These are phyloP conservation scores for Lactarius pseudohatsudake DNA, from an alignment of 768 basidiomycete species.

Conservation along the genomic window DNA sequence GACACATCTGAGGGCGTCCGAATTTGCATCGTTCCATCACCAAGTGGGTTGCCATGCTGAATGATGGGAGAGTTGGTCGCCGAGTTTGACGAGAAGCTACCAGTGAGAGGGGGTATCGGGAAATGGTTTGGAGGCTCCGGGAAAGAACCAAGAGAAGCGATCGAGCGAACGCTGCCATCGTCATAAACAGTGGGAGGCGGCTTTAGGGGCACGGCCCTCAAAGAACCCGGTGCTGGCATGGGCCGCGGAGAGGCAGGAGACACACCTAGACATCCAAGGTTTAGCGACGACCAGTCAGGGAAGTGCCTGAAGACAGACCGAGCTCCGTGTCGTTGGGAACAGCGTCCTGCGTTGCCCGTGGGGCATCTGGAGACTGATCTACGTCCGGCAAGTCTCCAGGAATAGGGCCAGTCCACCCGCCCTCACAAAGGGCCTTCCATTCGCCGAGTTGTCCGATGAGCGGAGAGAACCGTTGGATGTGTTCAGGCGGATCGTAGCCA, in stretches of 20 bases:
- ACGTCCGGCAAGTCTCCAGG: conserved; percentile 46
- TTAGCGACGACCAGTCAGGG: neutral
- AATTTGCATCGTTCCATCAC: conserved; percentile 7
- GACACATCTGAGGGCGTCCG: conserved; percentile 22
- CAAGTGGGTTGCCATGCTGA: neutral
- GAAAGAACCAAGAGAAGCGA: conserved; percentile 72
- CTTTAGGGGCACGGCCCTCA: conserved; percentile 5
- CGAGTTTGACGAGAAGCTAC: conserved; percentile 22
- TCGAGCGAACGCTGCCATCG: conserved; percentile 36
- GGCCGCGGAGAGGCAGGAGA: conserved; percentile 7
- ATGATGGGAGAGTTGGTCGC: conserved; percentile 11
- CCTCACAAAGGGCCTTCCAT: conserved; percentile 75
- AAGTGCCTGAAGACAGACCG: conserved; percentile 2
- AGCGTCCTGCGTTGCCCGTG: conserved; percentile 5
- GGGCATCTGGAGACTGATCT: conserved; percentile 22
- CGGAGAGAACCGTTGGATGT: conserved; percentile 64
- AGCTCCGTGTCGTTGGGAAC: conserved; percentile 5
- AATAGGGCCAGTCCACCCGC: conserved; percentile 58
- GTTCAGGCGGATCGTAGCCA: conserved; percentile 74
- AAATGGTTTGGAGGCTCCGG: conserved; percentile 72
- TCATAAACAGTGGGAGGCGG: conserved; percentile 21
- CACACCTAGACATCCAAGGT: conserved; percentile 7
- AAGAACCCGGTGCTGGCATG: conserved; percentile 8
- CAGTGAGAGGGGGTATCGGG: conserved; percentile 52
- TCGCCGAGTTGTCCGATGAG: conserved; percentile 69